A percentile compares a stretch with the other conserved stretches of the same genome.
Conservation (phyloP, 805 yeast genomes). For the Wickerhamiella occidentalis region DNA sequence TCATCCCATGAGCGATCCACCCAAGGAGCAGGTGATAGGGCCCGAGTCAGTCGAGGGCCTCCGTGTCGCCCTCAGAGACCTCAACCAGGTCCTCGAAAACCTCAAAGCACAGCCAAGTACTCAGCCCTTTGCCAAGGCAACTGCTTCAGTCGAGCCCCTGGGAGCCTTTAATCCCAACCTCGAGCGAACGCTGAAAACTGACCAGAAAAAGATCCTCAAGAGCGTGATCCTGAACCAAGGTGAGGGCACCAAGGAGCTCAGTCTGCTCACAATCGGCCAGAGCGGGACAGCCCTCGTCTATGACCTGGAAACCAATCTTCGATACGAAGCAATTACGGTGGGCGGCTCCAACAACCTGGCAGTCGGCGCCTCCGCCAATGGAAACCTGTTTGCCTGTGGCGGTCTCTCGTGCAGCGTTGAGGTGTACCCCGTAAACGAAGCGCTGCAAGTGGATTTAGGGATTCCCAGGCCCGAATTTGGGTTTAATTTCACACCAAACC, state of each 20-base stretch:
- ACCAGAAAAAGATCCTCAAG: not conserved
- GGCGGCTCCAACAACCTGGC: slow-evolving; percentile 16
- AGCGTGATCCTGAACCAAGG: not conserved
- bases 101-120: not conserved
- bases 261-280: slow-evolving; percentile 14
- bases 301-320: slow-evolving; percentile 16
- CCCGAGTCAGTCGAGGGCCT: too few relatives aligned
- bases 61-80: not conserved
- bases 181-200: not conserved
- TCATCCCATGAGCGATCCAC: too few relatives aligned
- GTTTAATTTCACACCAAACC: not conserved
- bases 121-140: not conserved
- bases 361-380: slow-evolving; percentile 12
- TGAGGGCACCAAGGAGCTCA: not conserved
- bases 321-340: slow-evolving; percentile 17
- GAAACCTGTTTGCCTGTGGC: slow-evolving; percentile 17
- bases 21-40: too few relatives aligned
- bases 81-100: not conserved
- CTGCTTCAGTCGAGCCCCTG: not conserved
- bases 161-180: not conserved
- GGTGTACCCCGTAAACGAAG: slow-evolving; percentile 16
- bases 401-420: slow-evolving; percentile 21
- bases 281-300: slow-evolving; percentile 16
- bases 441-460: slow-evolving; percentile 6
- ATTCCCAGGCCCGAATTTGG: not conserved